Evolutionary conservation across 1,284 basidiomycete species (phyloP), one percentile per base, ranked within the genome.

Genomic region (Dichomitus squalens): DNA sequence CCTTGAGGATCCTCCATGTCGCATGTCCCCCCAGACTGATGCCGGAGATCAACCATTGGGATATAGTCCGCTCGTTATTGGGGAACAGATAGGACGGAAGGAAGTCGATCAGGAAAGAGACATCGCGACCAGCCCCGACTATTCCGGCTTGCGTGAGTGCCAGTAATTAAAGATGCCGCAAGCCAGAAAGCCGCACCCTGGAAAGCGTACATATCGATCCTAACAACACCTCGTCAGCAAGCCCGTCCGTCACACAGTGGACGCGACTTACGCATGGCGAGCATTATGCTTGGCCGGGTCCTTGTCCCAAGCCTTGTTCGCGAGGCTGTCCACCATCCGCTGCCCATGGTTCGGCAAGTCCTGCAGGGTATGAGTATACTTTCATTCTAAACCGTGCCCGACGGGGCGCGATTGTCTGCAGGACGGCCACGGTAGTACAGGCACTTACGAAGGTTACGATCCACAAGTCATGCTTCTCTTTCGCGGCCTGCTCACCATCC

Each of bases 61-160:
- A 77, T 33, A 96, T 81, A 4, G 67, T 70, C 8, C 85, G 78
- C 63, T 95, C 87, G n/a, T 77, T 85, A 25, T 76, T 66, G 0
- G 93, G 93, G 69, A 90, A 96, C 20, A 96, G 73, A 69, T 89
- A 92, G 1, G 86, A 70, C 0, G 88, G 84, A 2, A 96, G 76
- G 67, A 93, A 90, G 70, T 95, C 90, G 61, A 95, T 88, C 58
- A 96, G 70, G 73, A 90, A 87, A 0, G 87, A 87, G 8, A 93
- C 81, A 67, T 96, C 95, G 49, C 80, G 76, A 7, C 86, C 85
- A 0, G 90, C 89, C 6, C 93, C 93, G 57, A 77, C 86, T 88
- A 59, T 49, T 21, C 43, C 46, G 34, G n/a, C 18, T 18, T 3
- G 8, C 20, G 6, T 47, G n/a, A 47, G 29, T 34, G 29, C 29